These are phyloP conservation scores for Globisporangium lucens DNA, from an alignment of 352 stramenopile genomes.

Conservation along the genomic window DNA sequence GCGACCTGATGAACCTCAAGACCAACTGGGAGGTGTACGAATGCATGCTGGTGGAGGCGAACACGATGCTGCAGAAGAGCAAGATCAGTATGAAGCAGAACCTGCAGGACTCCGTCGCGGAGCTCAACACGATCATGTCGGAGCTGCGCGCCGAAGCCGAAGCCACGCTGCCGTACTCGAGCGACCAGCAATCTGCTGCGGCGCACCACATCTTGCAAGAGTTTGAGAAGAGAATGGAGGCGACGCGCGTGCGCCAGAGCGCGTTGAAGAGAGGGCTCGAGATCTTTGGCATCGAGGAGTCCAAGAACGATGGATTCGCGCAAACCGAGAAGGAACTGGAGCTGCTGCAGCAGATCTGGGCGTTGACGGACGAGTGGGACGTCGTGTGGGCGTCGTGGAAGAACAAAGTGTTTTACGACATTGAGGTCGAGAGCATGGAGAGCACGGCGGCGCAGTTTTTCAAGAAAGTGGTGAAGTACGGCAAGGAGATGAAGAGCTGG, in stretches of 20 bases:
- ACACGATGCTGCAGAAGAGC: slow-evolving; percentile 90
- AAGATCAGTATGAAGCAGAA: slow-evolving; percentile 96
- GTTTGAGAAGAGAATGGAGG: slow-evolving; percentile 89
- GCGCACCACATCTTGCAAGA: slow-evolving; percentile 70
- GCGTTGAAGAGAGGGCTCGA: slow-evolving; percentile 88
- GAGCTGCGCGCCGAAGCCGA: slow-evolving; percentile 75
- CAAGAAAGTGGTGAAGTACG: slow-evolving; percentile 92
- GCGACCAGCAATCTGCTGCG: slow-evolving; percentile 48
- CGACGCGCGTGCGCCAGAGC: slow-evolving; percentile 59
- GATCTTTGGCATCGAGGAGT: slow-evolving; percentile 91
- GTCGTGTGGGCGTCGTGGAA: slow-evolving; percentile 90
- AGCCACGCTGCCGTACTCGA: slow-evolving; percentile 69
- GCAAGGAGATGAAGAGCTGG: slow-evolving; percentile 93
- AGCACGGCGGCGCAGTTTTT: slow-evolving; percentile 84
- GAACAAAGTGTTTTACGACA: slow-evolving; percentile 89
- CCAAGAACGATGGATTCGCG: slow-evolving; percentile 79
- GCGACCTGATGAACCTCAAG: slow-evolving; percentile 63
- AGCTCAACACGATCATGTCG: slow-evolving; percentile 84
- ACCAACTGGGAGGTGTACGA: slow-evolving; percentile 85
- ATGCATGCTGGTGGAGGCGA: slow-evolving; percentile 77
- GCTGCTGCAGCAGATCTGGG: slow-evolving; percentile 89
- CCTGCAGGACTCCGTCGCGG: slow-evolving; percentile 88
- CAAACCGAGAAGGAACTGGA: slow-evolving; percentile 90
- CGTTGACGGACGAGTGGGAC: slow-evolving; percentile 87
- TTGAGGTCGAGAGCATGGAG: slow-evolving; percentile 92